These are phyloP conservation scores for Camelina hispida DNA, from an alignment of 345 rosid genomes.

Conservation along the genomic window DNA sequence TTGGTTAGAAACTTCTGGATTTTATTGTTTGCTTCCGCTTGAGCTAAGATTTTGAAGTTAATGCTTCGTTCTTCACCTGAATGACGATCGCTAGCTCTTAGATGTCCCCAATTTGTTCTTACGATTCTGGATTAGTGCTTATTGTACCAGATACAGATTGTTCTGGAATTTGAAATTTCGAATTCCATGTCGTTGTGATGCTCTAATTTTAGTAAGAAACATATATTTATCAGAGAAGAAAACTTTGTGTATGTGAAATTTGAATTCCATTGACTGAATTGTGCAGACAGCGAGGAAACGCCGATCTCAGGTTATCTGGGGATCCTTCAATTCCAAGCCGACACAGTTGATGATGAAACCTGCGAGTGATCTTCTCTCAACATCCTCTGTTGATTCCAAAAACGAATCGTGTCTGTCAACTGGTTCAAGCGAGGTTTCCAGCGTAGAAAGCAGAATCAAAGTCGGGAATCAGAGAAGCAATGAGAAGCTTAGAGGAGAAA, in stretches of 20 bases:
- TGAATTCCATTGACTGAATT: neutral
- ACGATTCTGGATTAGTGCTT: constrained; percentile 3
- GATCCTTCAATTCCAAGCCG: constrained; percentile 36
- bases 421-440: constrained; percentile 59
- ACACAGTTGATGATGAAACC: constrained; percentile 25
- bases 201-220: constrained; percentile 21
- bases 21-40: neutral
- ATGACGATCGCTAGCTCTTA: constrained; percentile 4
- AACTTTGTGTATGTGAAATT: neutral
- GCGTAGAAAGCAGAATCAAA: constrained; percentile 37
- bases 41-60: neutral
- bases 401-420: constrained; percentile 63
- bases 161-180: neutral
- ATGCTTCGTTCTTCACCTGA: neutral
- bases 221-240: neutral
- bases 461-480: constrained; percentile 33
- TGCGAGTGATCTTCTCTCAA: constrained; percentile 30
- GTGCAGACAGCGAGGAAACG: constrained; percentile 61
- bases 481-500: constrained; percentile 24
- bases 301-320: constrained; percentile 54
- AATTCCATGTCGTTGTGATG: constrained; percentile 6
- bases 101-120: neutral
- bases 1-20: neutral
- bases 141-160: neutral
- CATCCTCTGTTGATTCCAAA: constrained; percentile 48